Base-by-base conservation (phyloP, 2,329 filamentous ascomycete species). In the Aspergillus pseudoviridinutans region DNA sequence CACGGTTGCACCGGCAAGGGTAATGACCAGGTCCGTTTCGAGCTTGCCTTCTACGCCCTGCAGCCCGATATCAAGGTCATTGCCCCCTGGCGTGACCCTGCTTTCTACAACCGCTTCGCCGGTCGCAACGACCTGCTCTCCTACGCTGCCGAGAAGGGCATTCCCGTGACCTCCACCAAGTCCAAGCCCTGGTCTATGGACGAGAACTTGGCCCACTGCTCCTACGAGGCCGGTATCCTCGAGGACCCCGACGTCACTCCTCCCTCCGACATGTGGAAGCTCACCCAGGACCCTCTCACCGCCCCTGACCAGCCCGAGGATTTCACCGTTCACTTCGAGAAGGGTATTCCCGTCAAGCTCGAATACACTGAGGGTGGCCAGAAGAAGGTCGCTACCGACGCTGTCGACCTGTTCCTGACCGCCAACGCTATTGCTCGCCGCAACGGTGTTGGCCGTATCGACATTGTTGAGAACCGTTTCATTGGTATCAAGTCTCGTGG, bases 401-500 rank as follows among this genome's bases (percentile, higher is more conserved):
- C 85, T 4, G 81, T 91, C 56, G 86, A 89, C 70, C 79, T 93
- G 57, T 93, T 93, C 80, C 79, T 85, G 60, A 81, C 84, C 56
- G 81, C 85, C 66, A 92, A 92, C 78, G 79, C 84, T 58, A 87
- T 93, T 62, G 90, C 84, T 63, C 83, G 84, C 72, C 82, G 80
- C 63, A 80, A 91, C 78, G 90, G 90, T 72, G 84, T 93, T 64
- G 90, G 90, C 68, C 82, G 90, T 68, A 87, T 93, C 64, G 90
- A 93, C 74, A 93, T 93, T 70, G 89, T 92, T 60, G 89, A 91
- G 76, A 89, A 90, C 79, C 84, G 90, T 54, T 90, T 88, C 79
- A 88, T 90, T 70, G 90, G 89, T 62, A 81, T 92, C 67, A 92
- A 92, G 81, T 87, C 83, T 65, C 85, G 90, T 68, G 90, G 90